phyloP scores from a whole-genome alignment of 192 early-diverging fungal species.

The Backusella parvicylindrica region DNA sequence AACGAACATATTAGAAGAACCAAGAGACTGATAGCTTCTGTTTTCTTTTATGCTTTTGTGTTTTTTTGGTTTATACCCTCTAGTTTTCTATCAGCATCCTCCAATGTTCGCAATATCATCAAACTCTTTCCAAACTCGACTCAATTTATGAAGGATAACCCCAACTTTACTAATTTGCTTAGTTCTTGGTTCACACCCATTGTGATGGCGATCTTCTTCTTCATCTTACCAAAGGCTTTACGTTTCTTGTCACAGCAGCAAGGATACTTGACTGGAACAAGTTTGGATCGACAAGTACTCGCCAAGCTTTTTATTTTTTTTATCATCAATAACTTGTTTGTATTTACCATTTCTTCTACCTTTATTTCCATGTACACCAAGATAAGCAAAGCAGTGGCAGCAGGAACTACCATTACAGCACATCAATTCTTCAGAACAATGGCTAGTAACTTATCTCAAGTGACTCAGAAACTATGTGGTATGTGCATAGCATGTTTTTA shows the following conservation, averaged over 20 bases:
- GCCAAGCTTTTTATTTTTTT: constrained; percentile 74
- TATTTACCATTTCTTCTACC: constrained; percentile 53
- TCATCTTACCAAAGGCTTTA: constrained; percentile 62
- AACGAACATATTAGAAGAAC: constrained; percentile 44
- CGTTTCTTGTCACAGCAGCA: constrained; percentile 60
- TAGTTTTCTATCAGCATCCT: constrained; percentile 54
- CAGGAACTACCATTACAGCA: not conserved
- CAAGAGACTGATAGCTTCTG: constrained; percentile 36
- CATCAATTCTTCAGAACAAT: constrained; percentile 12
- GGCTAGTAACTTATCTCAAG: constrained; percentile 9
- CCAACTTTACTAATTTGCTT: constrained; percentile 53
- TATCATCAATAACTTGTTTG: constrained; percentile 64
- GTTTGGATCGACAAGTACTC: constrained; percentile 64
- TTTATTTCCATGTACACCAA: constrained; percentile 30
- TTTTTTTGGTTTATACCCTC: constrained; percentile 71
- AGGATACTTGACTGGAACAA: constrained; percentile 68
- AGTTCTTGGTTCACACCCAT: constrained; percentile 66
- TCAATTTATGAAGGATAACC: constrained; percentile 43
- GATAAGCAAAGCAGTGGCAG: constrained; percentile 4
- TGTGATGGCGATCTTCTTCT: constrained; percentile 61
- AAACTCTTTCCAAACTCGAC: constrained; percentile 48
- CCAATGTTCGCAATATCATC: constrained; percentile 55
- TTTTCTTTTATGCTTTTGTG: constrained; percentile 53
- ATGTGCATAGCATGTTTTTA: not conserved
- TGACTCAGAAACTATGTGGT: constrained; percentile 21